Base-by-base conservation (phyloP, 345 rosid species). In the Camelina sativa region DNA sequence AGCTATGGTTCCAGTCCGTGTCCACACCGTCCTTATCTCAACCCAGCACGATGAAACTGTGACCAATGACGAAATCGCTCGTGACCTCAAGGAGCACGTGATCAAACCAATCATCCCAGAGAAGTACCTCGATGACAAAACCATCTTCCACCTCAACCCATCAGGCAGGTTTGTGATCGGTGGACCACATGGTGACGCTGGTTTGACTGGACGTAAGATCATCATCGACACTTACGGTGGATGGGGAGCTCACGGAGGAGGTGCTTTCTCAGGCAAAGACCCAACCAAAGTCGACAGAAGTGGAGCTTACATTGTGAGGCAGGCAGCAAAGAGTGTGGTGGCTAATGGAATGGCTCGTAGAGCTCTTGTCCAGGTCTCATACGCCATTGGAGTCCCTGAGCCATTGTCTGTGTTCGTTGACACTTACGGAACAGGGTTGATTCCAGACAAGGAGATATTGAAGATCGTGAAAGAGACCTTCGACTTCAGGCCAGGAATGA, bases 401-500 rank as follows among this genome's bases (percentile, higher is more conserved):
- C 82, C 82, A 19, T 59, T 80, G 70, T 80, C 82, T 1, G 82
- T 80, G 2, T 80, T 80, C 16, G 82, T 80, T 5, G 76, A 80
- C 41, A 80, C 82, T 1, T 79, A 79, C 48, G 79, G 79, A 37
- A 79, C 82, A 0, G 82, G 82, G 40, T 1, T 11, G 74, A 75
- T 80, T 2, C 82, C 82, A 12, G 82, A 80, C 73, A 80, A 80
- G 73, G 82, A 80, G 79, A 80, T 80, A 11, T 8, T 80, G 59
- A 80, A 80, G 76, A 80, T 75, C 1, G 82, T 80, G 80, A 80
- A 80, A 5, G 82, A 80, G 73, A 70, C 35, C 73, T 80, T 80
- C 3, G 82, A 80, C n/a, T 80, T 80, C 76, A 71, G 82, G 59
- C 82, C 82, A 23, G 82, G 82, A 43, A 80, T 80, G 82, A 80